Evolutionary conservation across 148 eudicot genomes (phyloP).

Genomic region (Suaeda aralocaspica): DNA sequence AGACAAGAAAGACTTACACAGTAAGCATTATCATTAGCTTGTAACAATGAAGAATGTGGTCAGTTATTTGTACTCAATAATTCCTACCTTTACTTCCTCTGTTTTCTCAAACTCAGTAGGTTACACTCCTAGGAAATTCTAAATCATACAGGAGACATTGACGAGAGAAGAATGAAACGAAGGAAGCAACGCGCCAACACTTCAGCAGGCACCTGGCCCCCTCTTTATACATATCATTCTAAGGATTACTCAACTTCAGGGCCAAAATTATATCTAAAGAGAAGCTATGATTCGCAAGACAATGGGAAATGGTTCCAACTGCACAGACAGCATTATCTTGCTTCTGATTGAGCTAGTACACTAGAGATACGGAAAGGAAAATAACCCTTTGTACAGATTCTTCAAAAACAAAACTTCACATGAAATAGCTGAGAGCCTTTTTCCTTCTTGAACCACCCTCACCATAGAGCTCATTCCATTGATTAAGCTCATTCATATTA

Average conservation of each 20-base stretch:
- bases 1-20: background rate
- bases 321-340: background rate
- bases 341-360: slow-evolving; percentile 16
- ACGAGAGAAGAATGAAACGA: slow-evolving; percentile 21
- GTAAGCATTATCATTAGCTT: slow-evolving; percentile 17
- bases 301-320: slow-evolving; percentile 24
- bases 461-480: slow-evolving; percentile 94
- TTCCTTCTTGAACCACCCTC: slow-evolving; percentile 93
- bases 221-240: slow-evolving; percentile 39
- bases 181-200: slow-evolving; percentile 17
- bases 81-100: slow-evolving; percentile 10
- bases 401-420: slow-evolving; percentile 41
- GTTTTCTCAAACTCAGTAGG: slow-evolving; percentile 19
- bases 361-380: slow-evolving; percentile 12
- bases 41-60: slow-evolving; percentile 14
- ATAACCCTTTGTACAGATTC: slow-evolving; percentile 29
- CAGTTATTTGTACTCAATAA: slow-evolving; percentile 4
- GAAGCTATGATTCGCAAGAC: slow-evolving; percentile 27
- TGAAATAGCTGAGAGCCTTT: slow-evolving; percentile 82
- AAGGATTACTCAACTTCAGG: slow-evolving; percentile 21
- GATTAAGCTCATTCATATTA: slow-evolving; percentile 89
- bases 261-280: slow-evolving; percentile 17
- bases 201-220: slow-evolving; percentile 23
- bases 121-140: slow-evolving; percentile 19
- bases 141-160: slow-evolving; percentile 10